Conservation (phyloP, 148 eudicot species). For the Bassia scoparia region DNA sequence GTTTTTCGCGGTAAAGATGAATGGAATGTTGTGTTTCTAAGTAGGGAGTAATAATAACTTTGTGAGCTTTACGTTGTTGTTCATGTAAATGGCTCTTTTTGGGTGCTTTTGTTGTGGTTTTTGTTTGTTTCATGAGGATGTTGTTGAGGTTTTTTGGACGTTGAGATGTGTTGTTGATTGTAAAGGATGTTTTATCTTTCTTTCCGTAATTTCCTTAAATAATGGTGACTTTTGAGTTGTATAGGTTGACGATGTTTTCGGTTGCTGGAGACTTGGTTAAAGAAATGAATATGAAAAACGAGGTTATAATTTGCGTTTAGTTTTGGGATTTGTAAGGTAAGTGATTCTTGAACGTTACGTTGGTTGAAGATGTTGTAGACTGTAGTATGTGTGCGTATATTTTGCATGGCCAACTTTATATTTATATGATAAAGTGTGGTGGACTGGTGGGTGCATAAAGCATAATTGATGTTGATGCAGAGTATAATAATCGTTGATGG, state of each 20-base stretch:
- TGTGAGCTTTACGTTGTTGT: neutral
- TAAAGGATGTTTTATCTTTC: constrained; percentile 19
- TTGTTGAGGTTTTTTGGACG: too few relatives aligned
- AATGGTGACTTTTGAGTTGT: neutral
- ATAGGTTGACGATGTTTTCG: constrained; percentile 7
- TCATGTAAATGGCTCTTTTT: constrained; percentile 7
- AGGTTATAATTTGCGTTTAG: neutral
- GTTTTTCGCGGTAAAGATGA: constrained; percentile 19
- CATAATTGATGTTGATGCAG: neutral
- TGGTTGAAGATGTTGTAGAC: neutral
- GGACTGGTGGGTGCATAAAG: neutral
- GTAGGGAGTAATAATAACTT: constrained; percentile 6
- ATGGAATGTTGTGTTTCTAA: constrained; percentile 24
- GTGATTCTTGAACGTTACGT: neutral
- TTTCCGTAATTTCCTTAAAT: neutral
- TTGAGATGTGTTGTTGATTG: constrained; percentile 15
- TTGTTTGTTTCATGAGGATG: constrained; percentile 3
- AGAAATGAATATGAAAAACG: neutral
- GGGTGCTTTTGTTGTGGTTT: neutral
- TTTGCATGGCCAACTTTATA: constrained; percentile 19
- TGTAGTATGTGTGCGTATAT: neutral
- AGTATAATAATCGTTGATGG: neutral
- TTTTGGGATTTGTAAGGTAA: neutral
- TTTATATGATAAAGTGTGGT: neutral
- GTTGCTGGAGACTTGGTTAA: neutral